phyloP scores from a whole-genome alignment of 129 eudicot genomes.

The Artemisia tridentata region DNA sequence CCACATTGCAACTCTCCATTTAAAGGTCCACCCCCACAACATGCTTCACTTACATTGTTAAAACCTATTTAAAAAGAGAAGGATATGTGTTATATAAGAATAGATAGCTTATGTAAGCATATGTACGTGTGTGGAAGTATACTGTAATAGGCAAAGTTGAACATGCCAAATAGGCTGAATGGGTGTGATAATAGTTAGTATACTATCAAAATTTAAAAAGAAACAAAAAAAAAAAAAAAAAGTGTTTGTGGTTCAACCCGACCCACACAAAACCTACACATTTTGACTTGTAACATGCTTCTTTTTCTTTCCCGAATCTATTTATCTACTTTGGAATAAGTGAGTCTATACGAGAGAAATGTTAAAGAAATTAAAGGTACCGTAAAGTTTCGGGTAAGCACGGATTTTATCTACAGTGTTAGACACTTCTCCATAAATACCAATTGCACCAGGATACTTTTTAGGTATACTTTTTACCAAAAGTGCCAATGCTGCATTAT shows the following conservation, averaged over 20 bases:
- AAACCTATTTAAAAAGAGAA: slow-evolving; percentile 36
- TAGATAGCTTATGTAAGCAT: too few relatives aligned
- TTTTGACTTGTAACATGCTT: too few relatives aligned
- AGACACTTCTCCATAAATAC: slow-evolving; percentile 49
- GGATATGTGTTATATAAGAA: not conserved
- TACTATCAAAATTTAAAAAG: too few relatives aligned
- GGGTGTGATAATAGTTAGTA: too few relatives aligned
- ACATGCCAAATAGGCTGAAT: too few relatives aligned
- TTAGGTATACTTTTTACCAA: slow-evolving; percentile 35
- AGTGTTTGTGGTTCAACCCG: too few relatives aligned
- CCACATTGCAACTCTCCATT: slow-evolving; percentile 72
- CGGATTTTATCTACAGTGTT: slow-evolving; percentile 33
- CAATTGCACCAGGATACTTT: slow-evolving; percentile 49
- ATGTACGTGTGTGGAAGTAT: not conserved
- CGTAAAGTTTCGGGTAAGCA: slow-evolving; percentile 38
- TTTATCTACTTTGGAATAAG: too few relatives aligned
- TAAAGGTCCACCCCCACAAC: slow-evolving; percentile 66
- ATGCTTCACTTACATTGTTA: slow-evolving; percentile 42
- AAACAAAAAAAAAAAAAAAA: too few relatives aligned
- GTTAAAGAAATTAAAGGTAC: slow-evolving; percentile 35
- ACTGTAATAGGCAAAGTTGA: not conserved
- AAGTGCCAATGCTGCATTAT: slow-evolving; percentile 47
- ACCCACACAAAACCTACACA: too few relatives aligned
- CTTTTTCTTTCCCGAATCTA: too few relatives aligned
- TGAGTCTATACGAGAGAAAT: not conserved